Base-by-base conservation (phyloP, 192 early-diverging fungal genomes). In the Coemansia sp. region DNA sequence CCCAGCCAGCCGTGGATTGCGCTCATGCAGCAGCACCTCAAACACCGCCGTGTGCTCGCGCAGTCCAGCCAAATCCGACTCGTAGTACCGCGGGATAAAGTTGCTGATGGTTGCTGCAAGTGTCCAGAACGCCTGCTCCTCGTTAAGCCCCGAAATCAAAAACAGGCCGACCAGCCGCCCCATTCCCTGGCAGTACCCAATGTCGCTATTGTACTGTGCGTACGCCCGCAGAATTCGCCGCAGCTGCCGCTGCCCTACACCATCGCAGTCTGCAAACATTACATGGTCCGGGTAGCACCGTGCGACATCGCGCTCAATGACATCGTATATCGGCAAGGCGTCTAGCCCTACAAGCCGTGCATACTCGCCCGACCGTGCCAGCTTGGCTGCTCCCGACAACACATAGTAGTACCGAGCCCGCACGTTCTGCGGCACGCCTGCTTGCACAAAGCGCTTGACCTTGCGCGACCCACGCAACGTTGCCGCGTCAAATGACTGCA, bases 111-210 rank as follows among this genome's bases (percentile, higher is more conserved):
- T 88, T 2, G 86, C 83, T 0, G 87, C 89, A 42, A 96, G 76
- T 36, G 89, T 58, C 92, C 92, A 97, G 77, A 97, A 97, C 3
- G 88, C 80, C 47, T 91, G 90, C 79, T 97, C 91, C 21, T 87
- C 80, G 3, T 83, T 67, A 80, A 93, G 84, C 16, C 74, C 74
- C 6, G 89, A 81, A 82, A 96, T 96, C 45, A 98, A 66, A 71
- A 96, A 86, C 76, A 93, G 84, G 0, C 94, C 93, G 11, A 87
- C 95, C 40, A 98, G 53, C 44, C 93, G 83, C 1, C 93, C 92
- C 94, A 96, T 96, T 9, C 96, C 96, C 65, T 96, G 96, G 62
- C 93, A 96, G 70, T 98, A 98, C 26, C 93, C 96, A 6, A 97
- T 70, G 20, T 74, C 59, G 3, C 82, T 81, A 57, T 97, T 92